A percentile compares a stretch with the other conserved stretches of the same genome.
Evolutionary conservation across 768 basidiomycete genomes (phyloP).

Genomic region (Termitomyces sp.): DNA sequence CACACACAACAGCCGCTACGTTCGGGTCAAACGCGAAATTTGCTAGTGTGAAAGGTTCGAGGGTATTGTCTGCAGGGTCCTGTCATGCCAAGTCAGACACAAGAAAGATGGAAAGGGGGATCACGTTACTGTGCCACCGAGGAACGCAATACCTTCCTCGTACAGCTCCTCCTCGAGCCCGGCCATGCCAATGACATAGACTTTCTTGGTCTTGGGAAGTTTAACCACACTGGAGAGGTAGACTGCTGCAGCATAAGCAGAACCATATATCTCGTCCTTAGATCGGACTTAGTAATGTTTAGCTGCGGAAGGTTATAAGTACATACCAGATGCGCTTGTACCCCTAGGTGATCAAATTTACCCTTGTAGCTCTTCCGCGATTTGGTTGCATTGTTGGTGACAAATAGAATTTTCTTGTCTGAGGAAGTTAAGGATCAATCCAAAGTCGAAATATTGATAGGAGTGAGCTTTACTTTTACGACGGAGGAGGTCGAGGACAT

Average conservation of each 20-base stretch:
- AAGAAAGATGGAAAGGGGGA: neutral
- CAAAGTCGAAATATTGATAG: neutral
- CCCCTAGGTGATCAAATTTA: slow-evolving; percentile 88
- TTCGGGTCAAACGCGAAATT: slow-evolving; percentile 70
- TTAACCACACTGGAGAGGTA: slow-evolving; percentile 86
- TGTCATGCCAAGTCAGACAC: slow-evolving; percentile 22
- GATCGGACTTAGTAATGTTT: slow-evolving; percentile 1
- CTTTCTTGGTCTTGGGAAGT: slow-evolving; percentile 86
- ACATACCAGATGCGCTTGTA: slow-evolving; percentile 79
- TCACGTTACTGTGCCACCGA: slow-evolving; percentile 80
- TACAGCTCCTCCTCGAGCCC: slow-evolving; percentile 91
- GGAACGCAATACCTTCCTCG: slow-evolving; percentile 75
- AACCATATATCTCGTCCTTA: slow-evolving; percentile 96
- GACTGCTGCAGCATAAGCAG: slow-evolving; percentile 70
- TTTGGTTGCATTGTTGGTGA: slow-evolving; percentile 97
- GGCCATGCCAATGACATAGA: slow-evolving; percentile 89
- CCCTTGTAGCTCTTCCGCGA: slow-evolving; percentile 81
- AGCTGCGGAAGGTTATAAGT: neutral
- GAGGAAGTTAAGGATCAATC: slow-evolving; percentile 8
- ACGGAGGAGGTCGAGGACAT: slow-evolving; percentile 71
- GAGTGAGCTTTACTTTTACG: slow-evolving; percentile 46
- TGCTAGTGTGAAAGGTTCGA: slow-evolving; percentile 60
- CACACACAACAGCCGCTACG: slow-evolving; percentile 93
- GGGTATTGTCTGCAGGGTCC: slow-evolving; percentile 82
- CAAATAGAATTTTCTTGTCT: slow-evolving; percentile 87